Percentiles rank a stretch among this genome's conserved stretches.
Conservation (phyloP, 495 filamentous ascomycete genomes). For the Trichocladium antarcticum region DNA sequence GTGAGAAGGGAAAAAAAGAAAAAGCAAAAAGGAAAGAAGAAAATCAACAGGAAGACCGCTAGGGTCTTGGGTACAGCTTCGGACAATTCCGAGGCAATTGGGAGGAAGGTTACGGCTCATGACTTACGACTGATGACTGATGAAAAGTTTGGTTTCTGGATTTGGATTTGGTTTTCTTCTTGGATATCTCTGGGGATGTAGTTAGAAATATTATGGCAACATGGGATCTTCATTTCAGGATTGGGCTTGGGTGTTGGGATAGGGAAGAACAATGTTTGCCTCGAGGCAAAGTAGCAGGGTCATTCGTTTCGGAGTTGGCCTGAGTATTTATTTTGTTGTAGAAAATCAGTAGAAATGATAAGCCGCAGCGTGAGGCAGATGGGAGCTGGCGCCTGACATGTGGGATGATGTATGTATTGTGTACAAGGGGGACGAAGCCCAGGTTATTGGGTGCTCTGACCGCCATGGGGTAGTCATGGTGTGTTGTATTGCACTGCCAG, state of each 20-base stretch:
- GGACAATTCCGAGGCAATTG: constrained; percentile 7
- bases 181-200: neutral
- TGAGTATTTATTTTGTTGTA: neutral
- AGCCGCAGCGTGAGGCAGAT: no score
- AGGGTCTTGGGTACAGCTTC: neutral
- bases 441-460: no score
- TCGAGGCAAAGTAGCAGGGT: neutral
- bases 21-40: neutral
- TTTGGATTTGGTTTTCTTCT: neutral
- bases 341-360: no score
- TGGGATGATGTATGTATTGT: no score
- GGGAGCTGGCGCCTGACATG: no score
- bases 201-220: neutral
- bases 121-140: constrained; percentile 11
- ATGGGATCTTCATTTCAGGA: neutral
- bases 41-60: neutral
- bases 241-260: neutral
- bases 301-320: neutral
- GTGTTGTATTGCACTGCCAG: no score
- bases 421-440: no score
- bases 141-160: neutral
- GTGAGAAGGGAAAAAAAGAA: neutral
- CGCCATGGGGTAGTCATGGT: no score
- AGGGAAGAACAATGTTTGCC: constrained; percentile 4
- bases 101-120: constrained; percentile 11